Conservation (phyloP, 2,329 filamentous ascomycete species). For the Emergomyces orientalis region DNA sequence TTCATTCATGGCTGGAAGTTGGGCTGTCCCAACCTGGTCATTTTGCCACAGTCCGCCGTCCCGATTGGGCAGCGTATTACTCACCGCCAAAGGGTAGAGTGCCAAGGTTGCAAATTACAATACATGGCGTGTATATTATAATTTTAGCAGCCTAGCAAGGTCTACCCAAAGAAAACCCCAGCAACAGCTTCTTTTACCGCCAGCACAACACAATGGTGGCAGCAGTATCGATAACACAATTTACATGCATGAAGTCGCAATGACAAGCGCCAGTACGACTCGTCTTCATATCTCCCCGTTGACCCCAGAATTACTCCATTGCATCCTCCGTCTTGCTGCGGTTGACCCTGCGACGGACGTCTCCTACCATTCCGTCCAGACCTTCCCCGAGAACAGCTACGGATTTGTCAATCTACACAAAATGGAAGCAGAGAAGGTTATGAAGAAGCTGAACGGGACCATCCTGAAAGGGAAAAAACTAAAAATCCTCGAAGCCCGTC, state of each 20-base stretch:
- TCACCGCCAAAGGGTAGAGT: neutral
- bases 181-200: neutral
- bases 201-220: constrained; percentile 1
- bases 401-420: constrained; percentile 77
- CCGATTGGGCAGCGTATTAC: neutral
- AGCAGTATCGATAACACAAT: neutral
- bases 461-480: constrained; percentile 79
- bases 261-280: constrained; percentile 26
- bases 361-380: constrained; percentile 77
- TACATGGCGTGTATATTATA: neutral
- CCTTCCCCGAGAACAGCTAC: constrained; percentile 83
- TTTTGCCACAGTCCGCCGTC: neutral
- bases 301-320: constrained; percentile 60
- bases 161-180: neutral
- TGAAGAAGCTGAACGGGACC: constrained; percentile 80
- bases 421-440: constrained; percentile 79
- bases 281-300: constrained; percentile 86
- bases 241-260: constrained; percentile 16
- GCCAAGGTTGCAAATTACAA: neutral
- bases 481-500: constrained; percentile 69
- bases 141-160: neutral
- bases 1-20: neutral
- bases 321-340: constrained; percentile 60
- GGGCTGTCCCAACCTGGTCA: neutral
- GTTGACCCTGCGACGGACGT: constrained; percentile 63